These are phyloP conservation scores for Diaporthe ilicicola DNA, from an alignment of 2,329 filamentous ascomycete species.

Conservation along the genomic window DNA sequence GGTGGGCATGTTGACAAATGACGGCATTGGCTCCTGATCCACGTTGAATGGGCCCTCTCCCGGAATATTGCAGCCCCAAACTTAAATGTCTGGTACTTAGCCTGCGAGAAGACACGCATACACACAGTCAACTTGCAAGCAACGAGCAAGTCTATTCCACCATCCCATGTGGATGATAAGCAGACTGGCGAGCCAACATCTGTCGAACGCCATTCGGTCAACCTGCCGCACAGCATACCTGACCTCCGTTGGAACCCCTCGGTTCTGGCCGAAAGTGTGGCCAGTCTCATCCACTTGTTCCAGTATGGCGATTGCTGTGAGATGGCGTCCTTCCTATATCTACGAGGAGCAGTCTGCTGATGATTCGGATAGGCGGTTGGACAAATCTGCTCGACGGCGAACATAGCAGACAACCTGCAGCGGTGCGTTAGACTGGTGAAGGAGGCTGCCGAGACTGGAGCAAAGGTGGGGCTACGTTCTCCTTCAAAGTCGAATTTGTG, in stretches of 20 bases:
- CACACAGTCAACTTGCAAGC: not conserved
- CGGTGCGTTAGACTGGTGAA: conserved; percentile 78
- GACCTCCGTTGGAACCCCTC: not conserved
- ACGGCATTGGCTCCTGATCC: conserved; percentile 2
- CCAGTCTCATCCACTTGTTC: not conserved
- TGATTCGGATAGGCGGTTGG: conserved; percentile 74
- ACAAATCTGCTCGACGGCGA: conserved; percentile 87
- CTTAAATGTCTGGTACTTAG: not conserved
- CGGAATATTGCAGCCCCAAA: not conserved
- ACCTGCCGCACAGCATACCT: not conserved
- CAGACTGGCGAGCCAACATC: not conserved
- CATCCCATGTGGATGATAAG: not conserved
- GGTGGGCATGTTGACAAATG: conserved; percentile 10
- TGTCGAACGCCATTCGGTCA: not conserved
- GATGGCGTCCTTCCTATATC: not conserved
- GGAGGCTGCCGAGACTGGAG: conserved; percentile 78
- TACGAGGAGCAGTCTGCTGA: not conserved
- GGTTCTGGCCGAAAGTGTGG: not conserved
- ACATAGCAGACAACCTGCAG: conserved; percentile 79
- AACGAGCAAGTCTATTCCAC: not conserved
- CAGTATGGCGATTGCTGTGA: conserved; percentile 24
- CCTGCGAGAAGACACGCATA: not conserved
- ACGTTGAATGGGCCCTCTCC: not conserved
- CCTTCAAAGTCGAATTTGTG: not conserved
- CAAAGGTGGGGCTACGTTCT: conserved; percentile 65